phyloP scores from a whole-genome alignment of 192 early-diverging fungal species.

The Kappamyces sp. region DNA sequence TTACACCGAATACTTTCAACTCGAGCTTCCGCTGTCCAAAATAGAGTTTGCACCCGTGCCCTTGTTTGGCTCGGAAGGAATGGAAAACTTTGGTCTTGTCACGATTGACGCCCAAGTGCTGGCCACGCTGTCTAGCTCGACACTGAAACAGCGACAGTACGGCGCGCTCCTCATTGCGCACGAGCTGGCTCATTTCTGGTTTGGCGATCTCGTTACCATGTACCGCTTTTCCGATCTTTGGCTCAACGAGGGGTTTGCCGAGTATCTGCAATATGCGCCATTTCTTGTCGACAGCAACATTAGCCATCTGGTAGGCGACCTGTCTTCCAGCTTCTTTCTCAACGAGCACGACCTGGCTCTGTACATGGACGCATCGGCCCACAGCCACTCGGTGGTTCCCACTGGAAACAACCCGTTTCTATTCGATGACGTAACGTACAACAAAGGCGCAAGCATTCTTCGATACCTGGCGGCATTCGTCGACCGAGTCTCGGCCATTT shows the following conservation, averaged over 20 bases:
- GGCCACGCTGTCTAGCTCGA: background rate
- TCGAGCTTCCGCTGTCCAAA: constrained; percentile 25
- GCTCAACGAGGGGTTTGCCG: constrained; percentile 39
- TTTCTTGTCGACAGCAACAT: background rate
- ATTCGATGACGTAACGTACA: constrained; percentile 83
- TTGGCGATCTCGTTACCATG: constrained; percentile 88
- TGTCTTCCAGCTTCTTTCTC: constrained; percentile 21
- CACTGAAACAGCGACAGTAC: constrained; percentile 16
- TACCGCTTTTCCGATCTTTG: constrained; percentile 81
- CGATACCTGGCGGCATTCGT: constrained; percentile 27
- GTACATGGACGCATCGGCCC: constrained; percentile 20
- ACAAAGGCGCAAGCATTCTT: constrained; percentile 79
- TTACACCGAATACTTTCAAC: constrained; percentile 17
- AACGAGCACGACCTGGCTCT: constrained; percentile 26
- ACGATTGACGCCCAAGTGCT: constrained; percentile 31
- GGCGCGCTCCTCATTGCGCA: constrained; percentile 27
- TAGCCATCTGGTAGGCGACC: constrained; percentile 14
- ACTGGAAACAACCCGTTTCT: constrained; percentile 8
- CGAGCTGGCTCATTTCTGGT: constrained; percentile 39
- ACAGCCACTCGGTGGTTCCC: constrained; percentile 29
- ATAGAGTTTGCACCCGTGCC: constrained; percentile 54
- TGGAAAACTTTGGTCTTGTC: constrained; percentile 54
- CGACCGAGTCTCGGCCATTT: background rate
- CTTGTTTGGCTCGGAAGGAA: constrained; percentile 52
- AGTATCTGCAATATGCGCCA: constrained; percentile 18